These are phyloP conservation scores for Brassica hybrid DNA, from an alignment of 441 rosid species.

Conservation along the genomic window DNA sequence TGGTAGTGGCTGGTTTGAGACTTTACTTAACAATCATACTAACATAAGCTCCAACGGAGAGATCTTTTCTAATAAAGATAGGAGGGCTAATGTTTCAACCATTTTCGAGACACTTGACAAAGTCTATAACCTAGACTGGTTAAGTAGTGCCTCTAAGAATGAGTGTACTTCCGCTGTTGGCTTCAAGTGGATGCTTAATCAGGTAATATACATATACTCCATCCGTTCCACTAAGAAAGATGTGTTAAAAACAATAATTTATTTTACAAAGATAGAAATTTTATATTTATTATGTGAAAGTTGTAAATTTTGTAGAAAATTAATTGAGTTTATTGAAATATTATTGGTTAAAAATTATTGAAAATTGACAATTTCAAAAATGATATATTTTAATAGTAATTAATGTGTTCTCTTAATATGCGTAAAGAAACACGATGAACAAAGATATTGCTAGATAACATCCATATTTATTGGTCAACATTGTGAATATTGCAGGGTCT, in stretches of 20 bases:
- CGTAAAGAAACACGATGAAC: neutral
- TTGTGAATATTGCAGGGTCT: constrained; percentile 60
- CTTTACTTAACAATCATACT: constrained; percentile 86
- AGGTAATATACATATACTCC: constrained; percentile 49
- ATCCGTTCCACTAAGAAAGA: too few relatives aligned
- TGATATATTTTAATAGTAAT: too few relatives aligned
- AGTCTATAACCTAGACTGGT: constrained; percentile 86
- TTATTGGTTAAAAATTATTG: too few relatives aligned
- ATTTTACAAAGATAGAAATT: too few relatives aligned
- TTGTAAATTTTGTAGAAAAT: too few relatives aligned
- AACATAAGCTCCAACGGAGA: constrained; percentile 97
- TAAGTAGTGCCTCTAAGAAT: constrained; percentile 92
- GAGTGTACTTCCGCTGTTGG: constrained; percentile 98
- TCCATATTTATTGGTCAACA: neutral
- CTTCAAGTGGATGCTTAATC: constrained; percentile 99
- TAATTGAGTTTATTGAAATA: too few relatives aligned
- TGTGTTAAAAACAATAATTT: too few relatives aligned
- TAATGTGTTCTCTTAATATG: too few relatives aligned
- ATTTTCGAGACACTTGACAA: constrained; percentile 80
- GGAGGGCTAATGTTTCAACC: constrained; percentile 75
- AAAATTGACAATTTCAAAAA: too few relatives aligned
- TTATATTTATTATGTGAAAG: too few relatives aligned
- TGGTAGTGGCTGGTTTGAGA: constrained; percentile 99
- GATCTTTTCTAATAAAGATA: constrained; percentile 82
- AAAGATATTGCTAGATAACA: neutral